Evolutionary conservation across 2,329 filamentous ascomycete species (phyloP).

Genomic region (Pleomassaria siparia): DNA sequence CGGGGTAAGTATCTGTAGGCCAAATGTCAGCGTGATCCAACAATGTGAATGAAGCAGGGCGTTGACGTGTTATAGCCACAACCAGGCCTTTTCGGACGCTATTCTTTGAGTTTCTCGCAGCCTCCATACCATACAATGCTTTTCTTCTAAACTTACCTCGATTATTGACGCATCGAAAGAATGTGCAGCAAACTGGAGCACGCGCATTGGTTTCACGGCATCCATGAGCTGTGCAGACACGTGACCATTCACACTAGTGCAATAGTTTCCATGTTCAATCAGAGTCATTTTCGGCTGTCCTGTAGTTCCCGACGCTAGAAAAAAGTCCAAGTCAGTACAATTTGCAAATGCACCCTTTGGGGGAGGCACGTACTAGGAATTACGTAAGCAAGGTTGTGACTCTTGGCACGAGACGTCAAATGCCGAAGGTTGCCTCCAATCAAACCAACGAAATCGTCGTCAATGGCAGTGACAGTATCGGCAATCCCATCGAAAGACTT

Average conservation of each 20-base stretch:
- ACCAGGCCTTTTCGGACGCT: too few species aligned
- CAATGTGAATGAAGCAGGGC: too few species aligned
- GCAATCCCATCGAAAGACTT: constrained; percentile 7
- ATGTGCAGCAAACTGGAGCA: constrained; percentile 27
- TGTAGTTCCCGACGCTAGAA: constrained; percentile 25
- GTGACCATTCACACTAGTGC: constrained; percentile 20
- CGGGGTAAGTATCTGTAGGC: constrained; percentile 16
- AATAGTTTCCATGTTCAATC: constrained; percentile 23
- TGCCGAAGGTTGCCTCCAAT: constrained; percentile 7
- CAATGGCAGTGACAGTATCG: constrained; percentile 13
- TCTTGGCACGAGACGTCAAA: constrained; percentile 7
- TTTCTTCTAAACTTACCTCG: too few species aligned
- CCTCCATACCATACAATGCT: too few species aligned
- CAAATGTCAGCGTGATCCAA: too few species aligned
- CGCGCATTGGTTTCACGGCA: constrained; percentile 9
- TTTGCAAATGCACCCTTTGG: too few species aligned
- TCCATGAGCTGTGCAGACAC: constrained; percentile 14
- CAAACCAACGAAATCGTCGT: constrained; percentile 11
- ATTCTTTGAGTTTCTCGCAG: too few species aligned
- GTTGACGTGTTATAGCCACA: too few species aligned
- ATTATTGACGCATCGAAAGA: constrained; percentile 26
- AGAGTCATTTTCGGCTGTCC: constrained; percentile 26
- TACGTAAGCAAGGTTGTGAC: constrained; percentile 25
- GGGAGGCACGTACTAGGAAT: too few species aligned
- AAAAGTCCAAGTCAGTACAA: too few species aligned